phyloP scores from a whole-genome alignment of 139 green algal species.

The Diplosphaera chodatii region DNA sequence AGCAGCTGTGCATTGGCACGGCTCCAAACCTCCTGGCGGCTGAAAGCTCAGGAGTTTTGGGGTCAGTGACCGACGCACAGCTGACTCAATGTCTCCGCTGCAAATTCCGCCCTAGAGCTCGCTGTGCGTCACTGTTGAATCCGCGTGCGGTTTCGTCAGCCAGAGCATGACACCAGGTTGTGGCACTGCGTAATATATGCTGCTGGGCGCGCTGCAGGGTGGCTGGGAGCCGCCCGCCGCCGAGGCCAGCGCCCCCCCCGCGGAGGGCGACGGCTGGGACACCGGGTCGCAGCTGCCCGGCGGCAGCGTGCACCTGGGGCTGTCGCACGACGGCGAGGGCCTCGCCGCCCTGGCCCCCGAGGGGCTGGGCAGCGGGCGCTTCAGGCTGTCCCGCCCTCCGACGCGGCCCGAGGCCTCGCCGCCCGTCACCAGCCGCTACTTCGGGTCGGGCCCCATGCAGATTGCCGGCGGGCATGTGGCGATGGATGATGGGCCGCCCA shows the following conservation, averaged over 20 bases:
- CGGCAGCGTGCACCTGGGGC: background rate
- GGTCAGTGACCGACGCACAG: no score
- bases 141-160: no score
- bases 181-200: no score
- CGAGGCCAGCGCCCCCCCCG: background rate
- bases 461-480: background rate
- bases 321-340: background rate
- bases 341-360: background rate
- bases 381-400: background rate
- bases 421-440: background rate
- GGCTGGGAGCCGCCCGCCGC: background rate
- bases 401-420: background rate
- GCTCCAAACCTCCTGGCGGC: no score
- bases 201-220: background rate
- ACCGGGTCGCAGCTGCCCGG: background rate
- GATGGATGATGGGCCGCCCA: background rate
- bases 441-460: background rate
- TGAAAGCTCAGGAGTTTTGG: no score
- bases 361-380: no score
- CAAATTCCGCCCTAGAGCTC: no score
- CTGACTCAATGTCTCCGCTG: no score
- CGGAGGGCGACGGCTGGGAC: background rate
- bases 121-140: no score
- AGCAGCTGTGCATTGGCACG: no score
- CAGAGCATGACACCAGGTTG: no score